Conservation (phyloP, 345 rosid species). For the Iberis pinnata region DNA sequence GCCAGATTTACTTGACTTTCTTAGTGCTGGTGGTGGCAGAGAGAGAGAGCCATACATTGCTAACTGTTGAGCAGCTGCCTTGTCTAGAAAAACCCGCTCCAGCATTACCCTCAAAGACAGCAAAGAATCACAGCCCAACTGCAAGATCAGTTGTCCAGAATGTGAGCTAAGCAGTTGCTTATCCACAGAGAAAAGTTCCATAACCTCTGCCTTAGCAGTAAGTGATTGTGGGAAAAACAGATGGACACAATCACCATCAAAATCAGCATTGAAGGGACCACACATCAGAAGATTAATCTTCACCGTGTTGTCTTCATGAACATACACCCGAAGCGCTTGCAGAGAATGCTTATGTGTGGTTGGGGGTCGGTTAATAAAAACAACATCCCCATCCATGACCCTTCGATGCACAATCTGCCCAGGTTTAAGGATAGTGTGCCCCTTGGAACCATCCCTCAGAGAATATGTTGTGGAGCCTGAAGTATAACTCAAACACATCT, state of each 20-base stretch:
- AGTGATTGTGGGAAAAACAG: conserved; percentile 87
- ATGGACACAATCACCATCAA: conserved; percentile 96
- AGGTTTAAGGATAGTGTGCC: conserved; percentile 63
- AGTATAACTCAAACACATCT: conserved; percentile 60
- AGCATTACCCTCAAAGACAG: conserved; percentile 63
- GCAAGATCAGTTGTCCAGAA: conserved; percentile 69
- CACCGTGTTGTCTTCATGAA: conserved; percentile 88
- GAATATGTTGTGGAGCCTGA: conserved; percentile 75
- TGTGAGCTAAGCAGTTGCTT: conserved; percentile 94
- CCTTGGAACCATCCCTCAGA: conserved; percentile 83
- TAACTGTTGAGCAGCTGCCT: conserved; percentile 56
- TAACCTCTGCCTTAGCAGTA: conserved; percentile 87
- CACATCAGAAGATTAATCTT: conserved; percentile 93
- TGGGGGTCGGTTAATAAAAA: conserved; percentile 90
- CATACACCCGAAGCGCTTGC: conserved; percentile 84
- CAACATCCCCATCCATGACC: conserved; percentile 88
- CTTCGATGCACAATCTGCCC: conserved; percentile 88
- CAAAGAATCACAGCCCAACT: conserved; percentile 63
- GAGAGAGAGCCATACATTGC: conserved; percentile 58
- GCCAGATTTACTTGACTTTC: conserved; percentile 37
- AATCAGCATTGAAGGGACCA: conserved; percentile 90
- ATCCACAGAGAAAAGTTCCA: conserved; percentile 87
- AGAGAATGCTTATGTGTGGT: conserved; percentile 92
- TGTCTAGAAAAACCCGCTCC: conserved; percentile 42
- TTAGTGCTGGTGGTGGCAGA: conserved; percentile 65